These are phyloP conservation scores for Cynara cardunculus DNA, from an alignment of 129 eudicot species.

Conservation along the genomic window DNA sequence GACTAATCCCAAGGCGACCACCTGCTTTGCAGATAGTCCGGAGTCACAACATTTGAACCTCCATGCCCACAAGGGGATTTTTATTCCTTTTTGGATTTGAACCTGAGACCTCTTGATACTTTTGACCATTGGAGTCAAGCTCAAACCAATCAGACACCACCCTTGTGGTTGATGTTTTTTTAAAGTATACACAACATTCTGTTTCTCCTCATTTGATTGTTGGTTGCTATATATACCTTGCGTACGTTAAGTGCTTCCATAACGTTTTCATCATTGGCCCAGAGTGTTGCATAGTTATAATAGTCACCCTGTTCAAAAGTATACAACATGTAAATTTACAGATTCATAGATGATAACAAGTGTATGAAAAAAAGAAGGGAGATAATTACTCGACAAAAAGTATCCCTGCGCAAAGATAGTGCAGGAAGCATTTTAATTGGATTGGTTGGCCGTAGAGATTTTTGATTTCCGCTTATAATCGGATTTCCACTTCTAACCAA, in stretches of 20 bases:
- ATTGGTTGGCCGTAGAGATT: not conserved
- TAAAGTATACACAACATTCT: not conserved
- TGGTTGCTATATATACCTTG: conserved; percentile 1
- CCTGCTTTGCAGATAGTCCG: no score
- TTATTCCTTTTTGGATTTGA: no score
- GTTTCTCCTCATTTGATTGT: not conserved
- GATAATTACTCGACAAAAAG: conserved; percentile 14
- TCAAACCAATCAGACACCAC: no score
- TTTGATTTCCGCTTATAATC: not conserved
- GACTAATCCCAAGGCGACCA: no score
- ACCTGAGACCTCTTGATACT: no score
- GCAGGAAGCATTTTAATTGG: not conserved
- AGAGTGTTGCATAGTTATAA: conserved; percentile 4
- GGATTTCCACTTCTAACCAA: conserved; percentile 16
- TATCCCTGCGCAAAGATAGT: not conserved
- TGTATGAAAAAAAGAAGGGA: not conserved
- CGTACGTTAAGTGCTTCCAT: conserved; percentile 16
- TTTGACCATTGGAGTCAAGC: no score
- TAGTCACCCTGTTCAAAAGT: not conserved
- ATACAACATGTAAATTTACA: not conserved
- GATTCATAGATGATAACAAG: not conserved
- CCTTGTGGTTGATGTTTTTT: no score
- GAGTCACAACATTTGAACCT: no score
- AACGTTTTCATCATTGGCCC: conserved; percentile 25
- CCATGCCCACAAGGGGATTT: no score